These are phyloP conservation scores for Claviceps quebecensis DNA, from an alignment of 2,329 filamentous ascomycete species.

Conservation along the genomic window DNA sequence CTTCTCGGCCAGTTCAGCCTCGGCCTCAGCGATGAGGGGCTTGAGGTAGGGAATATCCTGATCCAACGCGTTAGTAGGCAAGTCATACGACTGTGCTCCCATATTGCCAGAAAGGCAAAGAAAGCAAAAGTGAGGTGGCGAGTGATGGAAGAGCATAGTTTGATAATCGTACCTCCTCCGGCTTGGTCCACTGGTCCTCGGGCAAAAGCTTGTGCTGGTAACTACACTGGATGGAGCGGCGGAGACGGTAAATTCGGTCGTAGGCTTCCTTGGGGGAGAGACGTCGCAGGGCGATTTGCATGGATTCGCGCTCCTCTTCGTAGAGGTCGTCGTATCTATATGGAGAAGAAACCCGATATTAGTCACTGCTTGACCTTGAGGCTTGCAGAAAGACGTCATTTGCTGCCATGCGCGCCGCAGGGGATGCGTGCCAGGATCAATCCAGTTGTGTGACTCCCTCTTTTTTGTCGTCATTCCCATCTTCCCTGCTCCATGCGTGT, in stretches of 20 bases:
- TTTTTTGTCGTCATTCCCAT: neutral
- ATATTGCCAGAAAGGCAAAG: neutral
- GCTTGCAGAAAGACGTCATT: neutral
- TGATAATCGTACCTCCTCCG: conserved; percentile 30
- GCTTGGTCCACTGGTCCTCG: conserved; percentile 46
- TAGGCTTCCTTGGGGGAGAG: conserved; percentile 82
- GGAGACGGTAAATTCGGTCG: conserved; percentile 94
- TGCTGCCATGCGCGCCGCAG: neutral
- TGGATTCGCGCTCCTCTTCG: conserved; percentile 77
- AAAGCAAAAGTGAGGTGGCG: neutral
- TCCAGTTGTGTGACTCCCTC: too few species aligned
- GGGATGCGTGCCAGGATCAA: too few species aligned
- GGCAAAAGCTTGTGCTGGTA: conserved; percentile 51
- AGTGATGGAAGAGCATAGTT: neutral
- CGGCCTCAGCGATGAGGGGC: conserved; percentile 37
- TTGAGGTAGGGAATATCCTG: conserved; percentile 41
- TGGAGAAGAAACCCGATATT: conserved; percentile 9
- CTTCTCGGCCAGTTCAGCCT: conserved; percentile 37
- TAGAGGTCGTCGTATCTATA: conserved; percentile 91
- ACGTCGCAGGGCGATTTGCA: conserved; percentile 80
- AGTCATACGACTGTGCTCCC: too few species aligned
- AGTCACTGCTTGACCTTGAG: conserved; percentile 7
- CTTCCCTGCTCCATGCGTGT: neutral
- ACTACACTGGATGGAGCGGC: conserved; percentile 75
- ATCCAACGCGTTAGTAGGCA: neutral